These are phyloP conservation scores for Tricholoma furcatifolium DNA, from an alignment of 768 basidiomycete genomes.

Conservation along the genomic window DNA sequence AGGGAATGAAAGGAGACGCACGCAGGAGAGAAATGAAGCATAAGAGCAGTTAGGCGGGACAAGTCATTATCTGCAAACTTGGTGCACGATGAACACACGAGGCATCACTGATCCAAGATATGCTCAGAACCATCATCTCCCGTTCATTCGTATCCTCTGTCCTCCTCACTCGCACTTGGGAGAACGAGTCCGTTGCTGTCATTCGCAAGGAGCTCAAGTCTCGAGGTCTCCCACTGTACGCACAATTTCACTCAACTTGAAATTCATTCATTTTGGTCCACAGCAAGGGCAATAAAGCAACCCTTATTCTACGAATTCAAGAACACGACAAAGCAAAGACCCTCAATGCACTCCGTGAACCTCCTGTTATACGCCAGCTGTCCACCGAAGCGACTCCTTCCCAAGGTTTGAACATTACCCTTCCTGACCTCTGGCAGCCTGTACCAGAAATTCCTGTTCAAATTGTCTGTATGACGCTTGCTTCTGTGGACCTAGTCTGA, in stretches of 20 bases:
- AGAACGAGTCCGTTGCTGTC: constrained; percentile 46
- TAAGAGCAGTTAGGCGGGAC: constrained; percentile 24
- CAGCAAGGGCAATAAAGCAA: constrained; percentile 61
- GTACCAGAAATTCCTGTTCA: constrained; percentile 45
- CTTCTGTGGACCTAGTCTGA: constrained; percentile 8
- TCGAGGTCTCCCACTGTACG: constrained; percentile 58
- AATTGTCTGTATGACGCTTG: constrained; percentile 47
- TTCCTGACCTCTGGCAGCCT: constrained; percentile 56
- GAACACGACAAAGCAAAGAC: constrained; percentile 41
- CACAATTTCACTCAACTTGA: constrained; percentile 11
- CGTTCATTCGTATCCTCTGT: constrained; percentile 49
- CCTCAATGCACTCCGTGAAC: constrained; percentile 15
- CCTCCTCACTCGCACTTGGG: constrained; percentile 56
- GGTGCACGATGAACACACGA: constrained; percentile 57
- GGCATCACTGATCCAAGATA: constrained; percentile 32
- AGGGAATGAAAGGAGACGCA: constrained; percentile 36
- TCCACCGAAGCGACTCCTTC: constrained; percentile 26
- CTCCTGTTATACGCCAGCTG: constrained; percentile 25
- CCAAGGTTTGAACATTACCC: constrained; percentile 40
- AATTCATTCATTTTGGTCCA: background rate
- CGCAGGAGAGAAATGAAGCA: constrained; percentile 80
- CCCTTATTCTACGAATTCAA: constrained; percentile 52
- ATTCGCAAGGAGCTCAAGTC: constrained; percentile 53
- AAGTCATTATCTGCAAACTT: constrained; percentile 24
- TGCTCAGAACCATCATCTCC: constrained; percentile 21